A percentile compares a stretch with the other conserved stretches of the same genome.
These are phyloP conservation scores for Aspergillus amoenus DNA, from an alignment of 2,329 filamentous ascomycete species.

Conservation along the genomic window DNA sequence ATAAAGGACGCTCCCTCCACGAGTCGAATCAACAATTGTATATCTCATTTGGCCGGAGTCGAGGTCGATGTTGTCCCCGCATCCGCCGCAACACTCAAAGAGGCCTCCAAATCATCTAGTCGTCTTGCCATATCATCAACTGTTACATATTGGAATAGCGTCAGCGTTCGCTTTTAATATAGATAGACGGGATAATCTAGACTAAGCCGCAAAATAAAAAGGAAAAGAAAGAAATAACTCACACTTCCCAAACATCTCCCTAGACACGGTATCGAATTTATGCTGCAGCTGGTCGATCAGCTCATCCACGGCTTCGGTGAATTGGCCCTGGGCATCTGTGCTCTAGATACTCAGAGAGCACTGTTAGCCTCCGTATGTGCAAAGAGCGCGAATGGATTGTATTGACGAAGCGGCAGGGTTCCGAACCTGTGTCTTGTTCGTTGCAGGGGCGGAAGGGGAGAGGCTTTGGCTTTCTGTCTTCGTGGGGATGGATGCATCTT, in stretches of 20 bases:
- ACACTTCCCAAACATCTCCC: conserved; percentile 89
- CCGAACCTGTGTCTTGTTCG: not conserved
- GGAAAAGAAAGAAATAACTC: conserved; percentile 34
- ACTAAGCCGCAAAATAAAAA: not conserved
- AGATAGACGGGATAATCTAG: not conserved
- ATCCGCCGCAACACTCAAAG: conserved; percentile 59
- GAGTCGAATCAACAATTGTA: not conserved
- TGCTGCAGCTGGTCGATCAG: conserved; percentile 78
- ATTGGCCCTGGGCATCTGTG: conserved; percentile 47
- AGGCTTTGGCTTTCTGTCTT: not conserved
- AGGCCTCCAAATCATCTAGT: conserved; percentile 77
- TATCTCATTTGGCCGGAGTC: conserved; percentile 13
- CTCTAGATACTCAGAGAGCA: conserved; percentile 8
- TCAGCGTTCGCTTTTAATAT: not conserved
- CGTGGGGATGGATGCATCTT: not conserved
- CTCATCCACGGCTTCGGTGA: conserved; percentile 80
- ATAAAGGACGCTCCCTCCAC: not conserved
- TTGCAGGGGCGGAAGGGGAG: not conserved
- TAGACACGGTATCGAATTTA: conserved; percentile 82
- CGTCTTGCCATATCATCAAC: conserved; percentile 94
- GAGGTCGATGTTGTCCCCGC: conserved; percentile 21
- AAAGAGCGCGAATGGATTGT: not conserved
- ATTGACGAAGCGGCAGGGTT: not conserved
- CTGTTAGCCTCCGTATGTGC: not conserved
- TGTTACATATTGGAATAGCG: conserved; percentile 38